Conservation (phyloP, 2,329 filamentous ascomycete species). For the Bipolaris sorokiniana region DNA sequence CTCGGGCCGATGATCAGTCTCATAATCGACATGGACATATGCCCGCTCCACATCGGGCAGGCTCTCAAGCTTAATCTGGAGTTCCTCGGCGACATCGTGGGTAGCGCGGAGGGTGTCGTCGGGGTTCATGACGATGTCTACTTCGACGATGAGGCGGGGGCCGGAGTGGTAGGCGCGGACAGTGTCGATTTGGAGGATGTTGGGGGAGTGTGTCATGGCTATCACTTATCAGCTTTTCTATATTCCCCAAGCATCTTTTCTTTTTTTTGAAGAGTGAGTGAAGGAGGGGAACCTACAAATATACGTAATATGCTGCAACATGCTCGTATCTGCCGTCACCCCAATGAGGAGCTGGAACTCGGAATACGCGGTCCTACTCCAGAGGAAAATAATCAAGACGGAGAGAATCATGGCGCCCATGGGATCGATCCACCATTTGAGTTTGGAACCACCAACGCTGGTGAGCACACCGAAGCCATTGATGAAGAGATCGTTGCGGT, state of each 20-base stretch:
- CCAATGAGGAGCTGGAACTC: conserved; percentile 94
- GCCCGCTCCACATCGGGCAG: conserved; percentile 90
- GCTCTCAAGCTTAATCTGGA: conserved; percentile 93
- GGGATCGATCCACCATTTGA: conserved; percentile 94
- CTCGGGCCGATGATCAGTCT: conserved; percentile 94
- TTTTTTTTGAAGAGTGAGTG: no score
- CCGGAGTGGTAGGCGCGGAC: conserved; percentile 93
- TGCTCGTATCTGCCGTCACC: conserved; percentile 82
- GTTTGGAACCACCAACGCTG: conserved; percentile 85
- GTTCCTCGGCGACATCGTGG: conserved; percentile 90
- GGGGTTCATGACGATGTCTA: conserved; percentile 92
- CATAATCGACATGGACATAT: conserved; percentile 97
- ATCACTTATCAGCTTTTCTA: conserved; percentile 24
- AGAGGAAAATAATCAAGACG: conserved; percentile 76
- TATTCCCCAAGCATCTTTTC: no score
- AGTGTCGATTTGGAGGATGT: conserved; percentile 86
- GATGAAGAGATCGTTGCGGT: conserved; percentile 96
- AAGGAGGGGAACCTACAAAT: conserved; percentile 63
- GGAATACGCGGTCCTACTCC: conserved; percentile 82
- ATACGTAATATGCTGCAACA: conserved; percentile 94
- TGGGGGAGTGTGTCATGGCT: conserved; percentile 82
- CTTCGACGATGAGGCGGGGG: conserved; percentile 87
- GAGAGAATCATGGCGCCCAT: conserved; percentile 87
- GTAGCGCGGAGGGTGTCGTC: conserved; percentile 74
- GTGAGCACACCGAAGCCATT: conserved; percentile 93